phyloP scores from a whole-genome alignment of 2,329 filamentous ascomycete species.

The Fusarium keratoplasticum region DNA sequence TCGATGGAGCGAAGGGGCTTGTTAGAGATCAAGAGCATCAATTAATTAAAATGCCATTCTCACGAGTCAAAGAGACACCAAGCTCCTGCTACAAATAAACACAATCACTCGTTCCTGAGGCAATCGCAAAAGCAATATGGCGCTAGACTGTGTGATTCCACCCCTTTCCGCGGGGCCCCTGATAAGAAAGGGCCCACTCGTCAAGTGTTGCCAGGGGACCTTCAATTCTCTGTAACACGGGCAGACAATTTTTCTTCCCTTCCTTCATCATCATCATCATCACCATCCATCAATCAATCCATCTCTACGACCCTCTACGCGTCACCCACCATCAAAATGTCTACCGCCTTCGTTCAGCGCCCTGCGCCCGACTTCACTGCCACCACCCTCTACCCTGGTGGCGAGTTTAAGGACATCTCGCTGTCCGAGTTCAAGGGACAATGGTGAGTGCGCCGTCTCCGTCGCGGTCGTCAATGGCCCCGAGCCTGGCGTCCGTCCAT shows the following conservation, averaged over 20 bases:
- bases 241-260: neutral
- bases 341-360: conserved; percentile 59
- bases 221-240: conserved; percentile 2
- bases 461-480: neutral
- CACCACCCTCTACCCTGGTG: conserved; percentile 61
- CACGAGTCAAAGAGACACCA: neutral
- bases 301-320: neutral
- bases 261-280: neutral
- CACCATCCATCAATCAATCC: neutral
- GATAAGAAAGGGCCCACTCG: conserved; percentile 20
- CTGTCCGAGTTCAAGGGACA: conserved; percentile 59
- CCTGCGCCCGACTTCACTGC: conserved; percentile 63
- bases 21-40: neutral
- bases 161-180: conserved; percentile 23
- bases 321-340: conserved; percentile 48
- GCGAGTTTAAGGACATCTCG: conserved; percentile 60
- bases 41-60: neutral
- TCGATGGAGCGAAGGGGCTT: neutral
- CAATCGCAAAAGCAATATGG: conserved; percentile 26
- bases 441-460: conserved; percentile 51
- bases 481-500: too few species aligned
- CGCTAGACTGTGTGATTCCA: conserved; percentile 37
- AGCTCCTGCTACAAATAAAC: too few species aligned
- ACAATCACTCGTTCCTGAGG: neutral
- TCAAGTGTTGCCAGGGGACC: conserved; percentile 15